phyloP scores from a whole-genome alignment of 306 rosid genomes.

The Medicago lupulina region DNA sequence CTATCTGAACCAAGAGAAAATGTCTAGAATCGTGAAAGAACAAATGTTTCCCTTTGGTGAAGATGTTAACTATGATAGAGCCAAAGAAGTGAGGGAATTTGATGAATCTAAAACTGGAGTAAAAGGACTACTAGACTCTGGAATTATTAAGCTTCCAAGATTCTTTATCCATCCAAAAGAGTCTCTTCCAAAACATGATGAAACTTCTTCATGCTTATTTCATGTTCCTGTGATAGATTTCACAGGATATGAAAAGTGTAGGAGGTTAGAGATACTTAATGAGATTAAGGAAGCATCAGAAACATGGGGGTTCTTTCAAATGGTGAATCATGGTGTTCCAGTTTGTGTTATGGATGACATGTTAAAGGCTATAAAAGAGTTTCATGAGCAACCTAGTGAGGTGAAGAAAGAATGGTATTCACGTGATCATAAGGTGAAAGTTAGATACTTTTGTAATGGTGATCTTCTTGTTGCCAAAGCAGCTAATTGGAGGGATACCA shows the following conservation, averaged over 20 bases:
- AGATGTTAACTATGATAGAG: slow-evolving; percentile 55
- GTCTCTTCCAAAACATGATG: slow-evolving; percentile 3
- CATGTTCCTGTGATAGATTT: slow-evolving; percentile 72
- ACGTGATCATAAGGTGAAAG: slow-evolving; percentile 55
- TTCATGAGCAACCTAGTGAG: slow-evolving; percentile 73
- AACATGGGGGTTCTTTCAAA: slow-evolving; percentile 82
- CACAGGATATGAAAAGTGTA: slow-evolving; percentile 40
- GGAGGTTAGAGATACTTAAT: slow-evolving; percentile 46
- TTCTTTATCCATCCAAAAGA: slow-evolving; percentile 66
- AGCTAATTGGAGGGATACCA: slow-evolving; percentile 88
- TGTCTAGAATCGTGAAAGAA: slow-evolving; percentile 38
- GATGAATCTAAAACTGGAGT: slow-evolving; percentile 80
- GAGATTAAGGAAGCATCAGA: slow-evolving; percentile 63
- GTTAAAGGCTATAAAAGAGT: slow-evolving; percentile 52
- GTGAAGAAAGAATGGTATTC: slow-evolving; percentile 78
- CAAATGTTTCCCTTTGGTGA: neutral
- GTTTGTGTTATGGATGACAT: slow-evolving; percentile 52
- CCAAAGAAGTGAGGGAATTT: slow-evolving; percentile 66
- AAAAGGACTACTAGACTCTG: slow-evolving; percentile 73
- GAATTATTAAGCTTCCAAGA: slow-evolving; percentile 62
- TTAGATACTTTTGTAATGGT: slow-evolving; percentile 72
- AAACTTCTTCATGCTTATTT: slow-evolving; percentile 5
- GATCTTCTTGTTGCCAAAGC: slow-evolving; percentile 66
- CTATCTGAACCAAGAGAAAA: slow-evolving; percentile 1
- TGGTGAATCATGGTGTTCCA: slow-evolving; percentile 77